These are phyloP conservation scores for Neurospora crassa DNA, from an alignment of 2,329 filamentous ascomycete species.

Conservation along the genomic window DNA sequence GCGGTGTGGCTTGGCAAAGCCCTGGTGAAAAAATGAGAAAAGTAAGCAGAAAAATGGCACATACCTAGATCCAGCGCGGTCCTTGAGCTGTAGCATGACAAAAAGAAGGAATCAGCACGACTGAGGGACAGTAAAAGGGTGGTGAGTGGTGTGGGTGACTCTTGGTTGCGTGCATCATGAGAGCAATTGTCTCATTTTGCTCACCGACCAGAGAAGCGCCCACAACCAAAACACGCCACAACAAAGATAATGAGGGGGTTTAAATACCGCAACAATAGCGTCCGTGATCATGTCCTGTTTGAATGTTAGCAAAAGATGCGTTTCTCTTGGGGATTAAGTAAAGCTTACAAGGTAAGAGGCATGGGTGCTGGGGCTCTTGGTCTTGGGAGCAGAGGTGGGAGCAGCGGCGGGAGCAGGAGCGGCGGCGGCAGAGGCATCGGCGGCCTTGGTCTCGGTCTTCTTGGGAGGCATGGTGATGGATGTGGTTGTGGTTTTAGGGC, in stretches of 20 bases:
- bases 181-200: slow-evolving; percentile 7
- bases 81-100: slow-evolving; percentile 42
- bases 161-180: slow-evolving; percentile 8
- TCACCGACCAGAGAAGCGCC: slow-evolving; percentile 17
- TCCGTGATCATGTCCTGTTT: slow-evolving; percentile 53
- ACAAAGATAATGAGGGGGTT: slow-evolving; percentile 20
- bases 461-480: slow-evolving; percentile 48
- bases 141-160: slow-evolving; percentile 1
- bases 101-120: slow-evolving; percentile 29
- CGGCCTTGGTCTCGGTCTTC: slow-evolving; percentile 46
- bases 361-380: slow-evolving; percentile 30
- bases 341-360: slow-evolving; percentile 49
- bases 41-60: slow-evolving; percentile 3
- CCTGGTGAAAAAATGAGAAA: slow-evolving; percentile 5
- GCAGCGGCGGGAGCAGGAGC: slow-evolving; percentile 5
- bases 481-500: slow-evolving; percentile 4
- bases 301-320: slow-evolving; percentile 24
- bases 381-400: slow-evolving; percentile 30
- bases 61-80: slow-evolving; percentile 50
- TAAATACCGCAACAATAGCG: slow-evolving; percentile 50
- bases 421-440: slow-evolving; percentile 23
- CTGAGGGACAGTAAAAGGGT: not conserved
- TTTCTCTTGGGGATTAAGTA: slow-evolving; percentile 3
- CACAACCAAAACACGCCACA: slow-evolving; percentile 27
- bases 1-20: not conserved